Conservation (phyloP, 108 stramenopile species). For the Cylindrotheca fusiformis region DNA sequence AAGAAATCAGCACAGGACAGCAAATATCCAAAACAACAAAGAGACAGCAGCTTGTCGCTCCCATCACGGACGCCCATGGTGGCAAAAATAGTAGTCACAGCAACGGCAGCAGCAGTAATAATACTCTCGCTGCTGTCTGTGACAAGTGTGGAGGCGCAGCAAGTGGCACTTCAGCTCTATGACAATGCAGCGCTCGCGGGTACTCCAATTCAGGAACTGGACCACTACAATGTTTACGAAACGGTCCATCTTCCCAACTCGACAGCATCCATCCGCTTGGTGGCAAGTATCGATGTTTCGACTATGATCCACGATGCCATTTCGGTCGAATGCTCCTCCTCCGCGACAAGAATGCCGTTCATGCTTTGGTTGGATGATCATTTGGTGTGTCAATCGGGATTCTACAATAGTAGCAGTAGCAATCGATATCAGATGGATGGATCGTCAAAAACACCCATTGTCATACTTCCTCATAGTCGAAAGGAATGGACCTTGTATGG, state of each 20-base stretch:
- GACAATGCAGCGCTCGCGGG: slow-evolving; percentile 1
- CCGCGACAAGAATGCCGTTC: neutral
- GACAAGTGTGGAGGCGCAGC: neutral
- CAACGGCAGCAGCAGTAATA: too few relatives aligned
- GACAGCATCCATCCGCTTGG: neutral
- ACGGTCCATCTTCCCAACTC: too few relatives aligned
- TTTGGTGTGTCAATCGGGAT: slow-evolving; percentile 16
- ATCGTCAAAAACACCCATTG: neutral
- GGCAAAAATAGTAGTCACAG: too few relatives aligned
- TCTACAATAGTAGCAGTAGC: slow-evolving; percentile 2
- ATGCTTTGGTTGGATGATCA: slow-evolving; percentile 19
- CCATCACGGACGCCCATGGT: too few relatives aligned
- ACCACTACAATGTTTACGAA: neutral
- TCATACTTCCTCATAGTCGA: neutral
- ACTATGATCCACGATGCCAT: too few relatives aligned
- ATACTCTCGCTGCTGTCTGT: neutral
- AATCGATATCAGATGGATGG: neutral
- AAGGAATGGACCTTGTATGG: neutral
- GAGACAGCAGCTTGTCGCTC: too few relatives aligned
- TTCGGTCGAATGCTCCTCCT: too few relatives aligned
- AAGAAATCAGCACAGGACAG: too few relatives aligned
- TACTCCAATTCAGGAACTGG: neutral
- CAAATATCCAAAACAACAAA: too few relatives aligned
- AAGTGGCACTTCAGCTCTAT: neutral
- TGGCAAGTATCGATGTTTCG: too few relatives aligned